Evolutionary conservation across 2,329 filamentous ascomycete species (phyloP).

Genomic region (Sarocladiaceae sp.): DNA sequence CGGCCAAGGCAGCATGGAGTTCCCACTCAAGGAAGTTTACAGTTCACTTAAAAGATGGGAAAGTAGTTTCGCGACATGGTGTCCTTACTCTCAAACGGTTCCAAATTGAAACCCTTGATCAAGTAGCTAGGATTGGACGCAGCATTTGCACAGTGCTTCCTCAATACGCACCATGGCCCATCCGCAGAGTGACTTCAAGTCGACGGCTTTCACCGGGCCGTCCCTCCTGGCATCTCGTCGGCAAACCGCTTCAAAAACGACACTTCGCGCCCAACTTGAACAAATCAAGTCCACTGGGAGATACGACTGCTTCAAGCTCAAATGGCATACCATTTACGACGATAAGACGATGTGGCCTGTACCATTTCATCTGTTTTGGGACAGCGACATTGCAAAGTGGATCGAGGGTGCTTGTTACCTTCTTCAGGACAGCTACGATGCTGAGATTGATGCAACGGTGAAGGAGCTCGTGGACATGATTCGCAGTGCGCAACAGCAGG

Average conservation of each 20-base stretch:
- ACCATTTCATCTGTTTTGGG: slow-evolving; percentile 55
- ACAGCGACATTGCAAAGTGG: slow-evolving; percentile 50
- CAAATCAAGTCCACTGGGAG: slow-evolving; percentile 48
- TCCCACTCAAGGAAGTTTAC: no score
- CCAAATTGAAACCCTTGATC: neutral
- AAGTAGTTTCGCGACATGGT: no score
- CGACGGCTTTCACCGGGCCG: slow-evolving; percentile 28
- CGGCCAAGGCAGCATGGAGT: no score
- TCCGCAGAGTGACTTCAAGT: slow-evolving; percentile 28
- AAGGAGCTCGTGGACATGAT: slow-evolving; percentile 54
- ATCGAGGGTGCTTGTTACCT: slow-evolving; percentile 58
- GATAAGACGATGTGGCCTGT: slow-evolving; percentile 47
- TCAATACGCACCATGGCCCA: slow-evolving; percentile 20
- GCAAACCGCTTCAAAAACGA: slow-evolving; percentile 26
- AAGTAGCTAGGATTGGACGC: neutral
- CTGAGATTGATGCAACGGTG: slow-evolving; percentile 42
- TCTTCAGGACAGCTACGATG: slow-evolving; percentile 33
- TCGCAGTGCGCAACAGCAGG: slow-evolving; percentile 45
- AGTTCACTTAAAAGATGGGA: no score
- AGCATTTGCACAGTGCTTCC: no score
- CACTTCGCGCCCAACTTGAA: slow-evolving; percentile 44
- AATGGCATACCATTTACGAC: slow-evolving; percentile 49
- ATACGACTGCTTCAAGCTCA: slow-evolving; percentile 51
- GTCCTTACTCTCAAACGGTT: neutral
- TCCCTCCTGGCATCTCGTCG: slow-evolving; percentile 29